Conservation (phyloP, 2,329 filamentous ascomycete genomes). For the Alternaria incomplexa region DNA sequence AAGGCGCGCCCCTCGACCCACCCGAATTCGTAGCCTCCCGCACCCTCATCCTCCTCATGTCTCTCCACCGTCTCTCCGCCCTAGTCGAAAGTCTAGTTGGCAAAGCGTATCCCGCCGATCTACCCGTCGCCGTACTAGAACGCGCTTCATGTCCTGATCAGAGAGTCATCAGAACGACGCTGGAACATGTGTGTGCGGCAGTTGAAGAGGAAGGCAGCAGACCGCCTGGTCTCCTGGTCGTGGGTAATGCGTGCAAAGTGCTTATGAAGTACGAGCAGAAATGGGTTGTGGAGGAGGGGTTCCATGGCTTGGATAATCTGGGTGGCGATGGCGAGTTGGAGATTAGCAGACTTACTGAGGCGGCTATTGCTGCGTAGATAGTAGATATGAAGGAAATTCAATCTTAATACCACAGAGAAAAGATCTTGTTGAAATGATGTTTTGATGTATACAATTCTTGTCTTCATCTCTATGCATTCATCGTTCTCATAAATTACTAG, state of each 20-base stretch:
- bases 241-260: constrained; percentile 83
- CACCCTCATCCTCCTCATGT: constrained; percentile 95
- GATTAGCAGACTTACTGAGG: constrained; percentile 21
- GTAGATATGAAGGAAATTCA: neutral
- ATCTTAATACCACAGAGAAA: neutral
- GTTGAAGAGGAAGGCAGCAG: constrained; percentile 88
- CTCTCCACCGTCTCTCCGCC: constrained; percentile 79
- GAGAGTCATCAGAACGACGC: constrained; percentile 85
- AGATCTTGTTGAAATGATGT: neutral
- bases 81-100: constrained; percentile 70
- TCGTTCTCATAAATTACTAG: neutral
- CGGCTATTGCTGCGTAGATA: constrained; percentile 10
- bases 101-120: constrained; percentile 71
- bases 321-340: constrained; percentile 30
- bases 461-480: neutral
- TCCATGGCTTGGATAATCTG: constrained; percentile 69
- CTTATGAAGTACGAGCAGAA: constrained; percentile 67
- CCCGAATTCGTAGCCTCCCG: constrained; percentile 77
- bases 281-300: constrained; percentile 90
- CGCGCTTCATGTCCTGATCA: constrained; percentile 94
- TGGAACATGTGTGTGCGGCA: constrained; percentile 78
- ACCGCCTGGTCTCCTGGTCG: constrained; percentile 86
- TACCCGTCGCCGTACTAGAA: constrained; percentile 91
- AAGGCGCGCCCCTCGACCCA: constrained; percentile 81
- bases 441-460: neutral